A percentile compares a stretch with the other conserved stretches of the same genome.
Evolutionary conservation across 2,329 filamentous ascomycete species (phyloP).

Genomic region (Ampelomyces quisqualis): DNA sequence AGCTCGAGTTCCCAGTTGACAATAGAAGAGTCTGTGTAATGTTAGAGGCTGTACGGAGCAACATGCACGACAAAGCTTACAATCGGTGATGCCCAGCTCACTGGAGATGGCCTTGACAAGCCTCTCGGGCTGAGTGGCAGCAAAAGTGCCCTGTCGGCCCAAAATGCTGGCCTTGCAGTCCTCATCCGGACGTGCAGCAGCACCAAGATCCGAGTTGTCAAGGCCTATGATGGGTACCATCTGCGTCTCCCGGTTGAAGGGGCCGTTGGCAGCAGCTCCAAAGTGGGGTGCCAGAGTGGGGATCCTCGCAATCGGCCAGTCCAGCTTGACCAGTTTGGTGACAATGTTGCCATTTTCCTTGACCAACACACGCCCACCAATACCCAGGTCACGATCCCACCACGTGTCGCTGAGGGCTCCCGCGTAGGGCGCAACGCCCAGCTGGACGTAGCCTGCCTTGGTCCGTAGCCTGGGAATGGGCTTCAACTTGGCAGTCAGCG

Average conservation of each 20-base stretch:
- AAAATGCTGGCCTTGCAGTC: constrained; percentile 49
- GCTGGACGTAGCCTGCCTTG: constrained; percentile 81
- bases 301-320: constrained; percentile 88
- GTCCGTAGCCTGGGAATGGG: constrained; percentile 82
- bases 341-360: constrained; percentile 76
- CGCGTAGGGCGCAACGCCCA: constrained; percentile 91
- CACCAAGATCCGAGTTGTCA: constrained; percentile 64
- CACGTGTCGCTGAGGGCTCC: constrained; percentile 85
- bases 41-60: neutral
- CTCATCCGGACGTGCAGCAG: constrained; percentile 31
- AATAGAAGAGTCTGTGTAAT: constrained; percentile 62
- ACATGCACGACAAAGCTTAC: no score
- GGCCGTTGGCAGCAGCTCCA: constrained; percentile 65
- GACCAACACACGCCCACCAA: constrained; percentile 86
- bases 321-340: constrained; percentile 81
- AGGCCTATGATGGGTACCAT: constrained; percentile 92
- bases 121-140: constrained; percentile 77
- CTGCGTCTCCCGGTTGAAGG: constrained; percentile 85
- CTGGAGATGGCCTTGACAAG: constrained; percentile 80
- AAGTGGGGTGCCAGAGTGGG: constrained; percentile 94
- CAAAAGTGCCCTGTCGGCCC: constrained; percentile 70
- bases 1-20: constrained; percentile 97
- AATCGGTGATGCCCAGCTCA: constrained; percentile 72
- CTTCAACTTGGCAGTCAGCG: constrained; percentile 85
- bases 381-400: constrained; percentile 94